A percentile compares a stretch with the other conserved stretches of the same genome.
Conservation (phyloP, 352 stramenopile genomes). For the Hyaloperonospora brassicae region DNA sequence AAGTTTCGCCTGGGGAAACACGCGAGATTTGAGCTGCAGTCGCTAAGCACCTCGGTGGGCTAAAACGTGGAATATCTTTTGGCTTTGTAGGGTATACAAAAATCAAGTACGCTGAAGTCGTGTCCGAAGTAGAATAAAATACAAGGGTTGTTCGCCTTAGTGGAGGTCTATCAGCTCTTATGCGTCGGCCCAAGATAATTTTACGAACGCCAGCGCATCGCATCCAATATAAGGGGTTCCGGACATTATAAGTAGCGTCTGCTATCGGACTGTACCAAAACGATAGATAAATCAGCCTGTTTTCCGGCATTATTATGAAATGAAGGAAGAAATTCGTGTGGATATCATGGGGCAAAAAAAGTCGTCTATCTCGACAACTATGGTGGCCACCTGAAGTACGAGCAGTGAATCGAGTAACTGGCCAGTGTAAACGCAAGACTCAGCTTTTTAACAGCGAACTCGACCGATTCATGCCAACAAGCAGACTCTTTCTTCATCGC, state of each 20-base stretch:
- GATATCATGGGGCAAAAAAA: neutral
- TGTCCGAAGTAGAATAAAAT: too few species aligned
- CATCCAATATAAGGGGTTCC: neutral
- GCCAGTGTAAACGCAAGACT: neutral
- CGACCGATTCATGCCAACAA: too few species aligned
- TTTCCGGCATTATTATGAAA: slow-evolving; percentile 1
- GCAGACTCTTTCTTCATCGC: too few species aligned
- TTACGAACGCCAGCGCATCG: too few species aligned
- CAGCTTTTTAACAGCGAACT: too few species aligned
- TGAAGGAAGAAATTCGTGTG: slow-evolving; percentile 1
- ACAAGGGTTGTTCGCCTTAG: too few species aligned
- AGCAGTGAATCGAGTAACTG: neutral
- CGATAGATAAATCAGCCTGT: neutral
- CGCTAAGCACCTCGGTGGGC: slow-evolving; percentile 2
- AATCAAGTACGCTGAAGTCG: slow-evolving; percentile 1
- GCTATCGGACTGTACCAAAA: slow-evolving; percentile 2
- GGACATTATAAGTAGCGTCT: neutral
- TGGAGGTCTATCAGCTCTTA: too few species aligned
- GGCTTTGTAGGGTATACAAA: slow-evolving; percentile 1
- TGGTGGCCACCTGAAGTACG: neutral
- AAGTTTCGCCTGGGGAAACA: neutral
- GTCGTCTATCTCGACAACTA: slow-evolving; percentile 7
- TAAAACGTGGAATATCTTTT: slow-evolving; percentile 5
- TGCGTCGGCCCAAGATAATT: too few species aligned
- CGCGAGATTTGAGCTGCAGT: too few species aligned